Conservation (phyloP, 108 stramenopile species). For the Fistulifera pelliculosa region DNA sequence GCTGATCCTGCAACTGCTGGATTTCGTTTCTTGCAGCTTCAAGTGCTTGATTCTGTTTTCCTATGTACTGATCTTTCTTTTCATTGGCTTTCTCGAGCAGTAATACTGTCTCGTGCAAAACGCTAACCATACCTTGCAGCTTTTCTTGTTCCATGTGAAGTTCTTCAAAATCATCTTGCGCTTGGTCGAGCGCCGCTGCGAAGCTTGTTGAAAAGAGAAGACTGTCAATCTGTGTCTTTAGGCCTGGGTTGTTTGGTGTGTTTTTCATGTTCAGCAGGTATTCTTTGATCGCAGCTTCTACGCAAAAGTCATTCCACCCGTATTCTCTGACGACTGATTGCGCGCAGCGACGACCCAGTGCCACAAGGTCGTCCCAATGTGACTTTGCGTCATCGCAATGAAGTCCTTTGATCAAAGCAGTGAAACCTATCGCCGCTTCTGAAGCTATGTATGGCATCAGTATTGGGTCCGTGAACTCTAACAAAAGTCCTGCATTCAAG, state of each 20-base stretch:
- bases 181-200: conserved; percentile 29
- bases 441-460: conserved; percentile 33
- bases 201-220: conserved; percentile 39
- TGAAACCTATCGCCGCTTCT: conserved; percentile 39
- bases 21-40: not conserved
- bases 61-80: conserved; percentile 5
- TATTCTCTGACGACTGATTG: conserved; percentile 32
- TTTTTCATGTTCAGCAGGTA: conserved; percentile 17
- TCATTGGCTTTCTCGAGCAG: conserved; percentile 3
- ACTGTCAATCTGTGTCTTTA: conserved; percentile 15
- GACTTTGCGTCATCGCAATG: conserved; percentile 13
- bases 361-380: conserved; percentile 23
- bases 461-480: conserved; percentile 27
- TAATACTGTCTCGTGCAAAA: not conserved
- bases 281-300: conserved; percentile 27
- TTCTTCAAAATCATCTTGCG: conserved; percentile 25
- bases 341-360: conserved; percentile 30
- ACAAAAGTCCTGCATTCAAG: conserved; percentile 13
- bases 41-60: conserved; percentile 4
- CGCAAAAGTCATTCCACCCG: conserved; percentile 39
- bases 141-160: not conserved
- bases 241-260: not conserved
- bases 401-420: conserved; percentile 24
- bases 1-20: not conserved
- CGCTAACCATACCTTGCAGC: conserved; percentile 4